Base-by-base conservation (phyloP, 2,329 filamentous ascomycete genomes). In the Xylogone sp. region DNA sequence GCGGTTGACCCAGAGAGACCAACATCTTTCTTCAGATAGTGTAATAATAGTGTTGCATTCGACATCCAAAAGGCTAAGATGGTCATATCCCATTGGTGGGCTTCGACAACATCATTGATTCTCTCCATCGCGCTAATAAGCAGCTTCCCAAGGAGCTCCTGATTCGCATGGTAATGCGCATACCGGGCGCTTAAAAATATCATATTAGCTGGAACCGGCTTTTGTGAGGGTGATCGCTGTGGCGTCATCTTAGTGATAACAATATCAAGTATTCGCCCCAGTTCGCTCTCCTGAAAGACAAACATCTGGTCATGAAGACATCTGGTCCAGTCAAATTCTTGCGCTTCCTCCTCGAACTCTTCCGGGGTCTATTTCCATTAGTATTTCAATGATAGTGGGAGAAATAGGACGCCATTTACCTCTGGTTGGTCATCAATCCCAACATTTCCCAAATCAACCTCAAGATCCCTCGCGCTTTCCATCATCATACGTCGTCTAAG, bases 291-390 rank as follows among this genome's bases (percentile, higher is more conserved):
- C 68, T 99, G 94, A 68, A 99, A 99, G 34, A 99, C 94, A 67
- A 99, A 99, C 94, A 99, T 99, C 68, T 99, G 94, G 67, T 99
- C 94, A 66, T 97, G 90, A 46, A 96, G 76, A 69, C 94, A 99
- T 61, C 88, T 81, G 57, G 88, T 88, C 94, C 94, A 99, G 54
- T 97, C 87, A 63, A 99, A 99, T 57, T 97, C 94, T 64, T 95
- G 92, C 51, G 86, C 83, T 52, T 97, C 92, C 62, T 95, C 90
- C 60, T 90, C 88, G 19, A 91, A 80, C 49, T 97, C 92, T 53
- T 93, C 90, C 16, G 81, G 76, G 18, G 83, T 77, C 82, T 86
- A 52, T 22, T 45, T 50, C 59, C 49, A 60, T 70, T 62, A 69
- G 60, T 43, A 55, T 29, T 59, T 29, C 59, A 54, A 63, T n/a